Evolutionary conservation across 768 basidiomycete species (phyloP).

Genomic region (Lentinus tigrinus): DNA sequence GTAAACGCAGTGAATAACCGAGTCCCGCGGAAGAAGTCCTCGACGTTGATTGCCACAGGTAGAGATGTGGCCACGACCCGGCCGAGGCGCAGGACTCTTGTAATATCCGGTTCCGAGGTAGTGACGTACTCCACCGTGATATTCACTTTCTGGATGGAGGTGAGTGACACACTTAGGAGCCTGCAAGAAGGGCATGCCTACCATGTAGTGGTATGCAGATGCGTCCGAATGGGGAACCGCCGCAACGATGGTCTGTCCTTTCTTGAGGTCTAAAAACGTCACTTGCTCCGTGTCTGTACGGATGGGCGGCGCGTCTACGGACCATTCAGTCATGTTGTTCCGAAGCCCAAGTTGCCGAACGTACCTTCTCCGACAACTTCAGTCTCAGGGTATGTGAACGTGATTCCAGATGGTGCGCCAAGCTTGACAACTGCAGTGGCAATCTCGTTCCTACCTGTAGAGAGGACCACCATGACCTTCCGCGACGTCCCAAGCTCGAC

Average conservation of each 20-base stretch:
- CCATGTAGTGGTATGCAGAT: conserved; percentile 60
- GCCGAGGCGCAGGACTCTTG: conserved; percentile 53
- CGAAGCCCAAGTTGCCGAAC: neutral
- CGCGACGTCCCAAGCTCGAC: conserved; percentile 66
- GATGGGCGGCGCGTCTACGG: conserved; percentile 23
- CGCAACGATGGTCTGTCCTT: conserved; percentile 46
- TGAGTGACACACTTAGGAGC: neutral
- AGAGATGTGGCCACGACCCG: conserved; percentile 65
- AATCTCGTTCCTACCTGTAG: conserved; percentile 69
- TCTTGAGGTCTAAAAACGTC: conserved; percentile 46
- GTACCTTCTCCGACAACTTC: conserved; percentile 37
- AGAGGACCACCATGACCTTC: conserved; percentile 53
- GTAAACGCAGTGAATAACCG: conserved; percentile 89
- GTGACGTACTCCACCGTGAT: conserved; percentile 71
- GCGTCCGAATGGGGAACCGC: conserved; percentile 67
- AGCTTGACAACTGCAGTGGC: conserved; percentile 52
- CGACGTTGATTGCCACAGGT: conserved; percentile 89
- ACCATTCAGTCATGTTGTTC: neutral
- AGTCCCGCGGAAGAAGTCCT: conserved; percentile 91
- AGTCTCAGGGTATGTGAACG: conserved; percentile 45
- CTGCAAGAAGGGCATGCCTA: conserved; percentile 32
- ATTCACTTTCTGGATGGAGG: conserved; percentile 56
- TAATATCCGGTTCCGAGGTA: conserved; percentile 45
- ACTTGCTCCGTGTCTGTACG: conserved; percentile 44
- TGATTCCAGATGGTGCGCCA: conserved; percentile 50